Conservation (phyloP, 345 rosid species). For the Lepidium didymum region DNA sequence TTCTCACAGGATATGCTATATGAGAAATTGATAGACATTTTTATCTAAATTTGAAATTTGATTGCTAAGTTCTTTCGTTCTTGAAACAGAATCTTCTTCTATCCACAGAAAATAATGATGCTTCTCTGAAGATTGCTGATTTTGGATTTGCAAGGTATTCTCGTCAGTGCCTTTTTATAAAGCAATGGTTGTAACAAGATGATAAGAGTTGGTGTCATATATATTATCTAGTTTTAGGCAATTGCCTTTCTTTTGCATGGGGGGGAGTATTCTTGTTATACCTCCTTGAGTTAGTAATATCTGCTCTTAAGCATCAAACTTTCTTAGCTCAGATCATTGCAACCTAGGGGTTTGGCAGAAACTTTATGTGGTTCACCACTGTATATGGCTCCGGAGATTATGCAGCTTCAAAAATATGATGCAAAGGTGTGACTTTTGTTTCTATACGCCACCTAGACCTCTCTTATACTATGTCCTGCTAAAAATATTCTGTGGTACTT, state of each 20-base stretch:
- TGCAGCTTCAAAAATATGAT: conserved; percentile 98
- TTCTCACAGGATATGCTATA: not conserved
- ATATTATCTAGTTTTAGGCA: not conserved
- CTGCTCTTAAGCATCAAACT: conserved; percentile 7
- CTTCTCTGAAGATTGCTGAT: conserved; percentile 90
- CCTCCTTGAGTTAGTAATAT: conserved; percentile 4
- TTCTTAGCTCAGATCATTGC: conserved; percentile 66
- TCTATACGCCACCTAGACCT: conserved; percentile 1
- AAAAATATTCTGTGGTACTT: conserved; percentile 38
- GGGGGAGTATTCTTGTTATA: not conserved
- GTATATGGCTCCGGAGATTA: conserved; percentile 99
- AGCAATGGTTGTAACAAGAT: conserved; percentile 6
- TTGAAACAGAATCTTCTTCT: conserved; percentile 91
- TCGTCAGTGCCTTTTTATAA: conserved; percentile 3
- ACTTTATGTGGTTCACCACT: conserved; percentile 99
- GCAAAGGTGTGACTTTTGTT: conserved; percentile 62
- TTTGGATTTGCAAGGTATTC: conserved; percentile 98
- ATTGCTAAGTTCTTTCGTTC: conserved; percentile 32
- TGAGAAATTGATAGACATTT: not conserved
- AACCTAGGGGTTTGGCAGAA: conserved; percentile 95
- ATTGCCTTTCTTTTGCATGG: conserved; percentile 1
- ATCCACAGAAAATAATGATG: conserved; percentile 48
- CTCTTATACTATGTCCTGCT: conserved; percentile 23
- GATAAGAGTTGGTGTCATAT: conserved; percentile 5
- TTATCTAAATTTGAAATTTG: not conserved